A percentile compares a stretch with the other conserved stretches of the same genome.
These are phyloP conservation scores for Adansonia rubrostipa DNA, from an alignment of 441 rosid genomes.

Conservation along the genomic window DNA sequence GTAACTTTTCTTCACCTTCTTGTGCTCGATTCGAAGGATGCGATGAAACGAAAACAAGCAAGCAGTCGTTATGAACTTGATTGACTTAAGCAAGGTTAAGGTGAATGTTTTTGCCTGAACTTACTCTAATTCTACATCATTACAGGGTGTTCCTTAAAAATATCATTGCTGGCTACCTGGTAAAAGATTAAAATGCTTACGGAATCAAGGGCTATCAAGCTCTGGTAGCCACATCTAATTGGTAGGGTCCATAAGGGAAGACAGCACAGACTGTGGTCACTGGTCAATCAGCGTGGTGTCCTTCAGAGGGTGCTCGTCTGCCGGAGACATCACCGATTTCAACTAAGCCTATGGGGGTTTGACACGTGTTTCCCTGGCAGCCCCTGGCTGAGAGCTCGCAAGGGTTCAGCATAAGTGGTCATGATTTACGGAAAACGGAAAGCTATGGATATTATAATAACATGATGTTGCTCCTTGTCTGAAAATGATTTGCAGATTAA, in stretches of 20 bases:
- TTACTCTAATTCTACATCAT: neutral
- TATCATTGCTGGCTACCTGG: neutral
- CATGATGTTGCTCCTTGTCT: constrained; percentile 6
- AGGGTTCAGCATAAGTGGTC: neutral
- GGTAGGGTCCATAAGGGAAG: constrained; percentile 28
- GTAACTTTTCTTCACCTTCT: constrained; percentile 13
- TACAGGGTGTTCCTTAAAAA: constrained; percentile 16
- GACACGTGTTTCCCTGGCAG: constrained; percentile 28
- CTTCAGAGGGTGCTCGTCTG: constrained; percentile 30
- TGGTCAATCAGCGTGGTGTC: neutral
- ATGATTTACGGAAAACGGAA: constrained; percentile 8
- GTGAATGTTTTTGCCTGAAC: neutral
- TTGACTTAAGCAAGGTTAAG: neutral
- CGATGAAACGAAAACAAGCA: neutral
- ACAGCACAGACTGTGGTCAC: neutral
- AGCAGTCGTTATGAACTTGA: neutral
- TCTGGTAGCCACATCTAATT: constrained; percentile 34
- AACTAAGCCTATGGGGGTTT: constrained; percentile 14
- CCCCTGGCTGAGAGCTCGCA: constrained; percentile 24
- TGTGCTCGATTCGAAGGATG: constrained; percentile 8
- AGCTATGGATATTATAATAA: neutral
- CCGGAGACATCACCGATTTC: constrained; percentile 17
- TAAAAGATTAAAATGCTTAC: neutral
- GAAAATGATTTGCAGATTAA: constrained; percentile 22
- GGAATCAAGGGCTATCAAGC: constrained; percentile 14